Evolutionary conservation across 192 early-diverging fungal species (phyloP), one percentile per base, ranked within the genome.

Genomic region (Podila horticola): DNA sequence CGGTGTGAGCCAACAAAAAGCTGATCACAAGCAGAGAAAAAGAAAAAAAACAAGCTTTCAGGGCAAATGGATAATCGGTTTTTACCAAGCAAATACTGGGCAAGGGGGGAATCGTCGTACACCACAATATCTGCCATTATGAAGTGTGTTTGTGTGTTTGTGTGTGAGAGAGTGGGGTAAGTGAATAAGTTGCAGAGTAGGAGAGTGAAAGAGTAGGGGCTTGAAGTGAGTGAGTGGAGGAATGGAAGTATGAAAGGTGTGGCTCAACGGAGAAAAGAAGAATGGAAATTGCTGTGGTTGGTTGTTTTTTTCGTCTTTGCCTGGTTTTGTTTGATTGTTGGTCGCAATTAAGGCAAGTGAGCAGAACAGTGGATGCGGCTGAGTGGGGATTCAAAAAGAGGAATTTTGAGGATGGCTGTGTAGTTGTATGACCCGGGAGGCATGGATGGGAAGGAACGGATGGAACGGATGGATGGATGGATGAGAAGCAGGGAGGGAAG

Each of bases 21-120:
- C 29, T 3, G 48, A 22, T n/a, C 11, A 51, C 15, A 19, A 12
- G 38, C 20, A 13, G 55, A n/a, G 28, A 17, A 2, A 4, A 45
- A 45, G n/a, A 20, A 50, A 7, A 49, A 48, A 67, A 33, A 66
- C 45, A 41, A 41, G 28, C 36, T 66, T 45, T 66, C 45, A 29
- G 64, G 10, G 64, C 17, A 45, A 30, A 41, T 10, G 2, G 13
- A 52, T 38, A 10, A 62, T 31, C 24, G 10, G 29, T n/a, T 22
- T 22, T 29, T 85, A 91, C 90, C 85, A 83, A 84, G 69, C 60
- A 91, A 62, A 67, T 91, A 91, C 28, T 88, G 86, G 41, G 88
- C 90, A 49, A 91, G 74, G 34, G 90, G 90, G 28, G 87, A 86
- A 64, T 91, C 90, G 72, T 91, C 89, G 65, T 91, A 91, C 24